phyloP scores from a whole-genome alignment of 108 stramenopile species.

The Thalassiosira profunda region DNA sequence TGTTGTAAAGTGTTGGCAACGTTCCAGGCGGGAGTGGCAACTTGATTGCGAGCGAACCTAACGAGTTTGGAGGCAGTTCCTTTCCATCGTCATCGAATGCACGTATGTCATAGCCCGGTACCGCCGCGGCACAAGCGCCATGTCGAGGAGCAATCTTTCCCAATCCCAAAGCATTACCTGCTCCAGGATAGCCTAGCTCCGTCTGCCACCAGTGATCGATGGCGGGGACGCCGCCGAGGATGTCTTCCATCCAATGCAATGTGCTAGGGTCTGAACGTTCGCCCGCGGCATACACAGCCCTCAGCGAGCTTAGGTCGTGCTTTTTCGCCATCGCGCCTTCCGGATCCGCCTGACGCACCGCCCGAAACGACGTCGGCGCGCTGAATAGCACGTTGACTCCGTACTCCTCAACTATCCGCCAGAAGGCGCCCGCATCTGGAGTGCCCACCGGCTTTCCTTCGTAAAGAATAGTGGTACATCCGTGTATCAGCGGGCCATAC shows the following conservation, averaged over 20 bases:
- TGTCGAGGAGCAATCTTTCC: slow-evolving; percentile 41
- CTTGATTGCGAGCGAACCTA: slow-evolving; percentile 71
- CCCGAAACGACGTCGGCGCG: slow-evolving; percentile 84
- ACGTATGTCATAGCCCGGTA: slow-evolving; percentile 57
- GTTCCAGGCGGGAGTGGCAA: slow-evolving; percentile 79
- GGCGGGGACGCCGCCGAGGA: slow-evolving; percentile 39
- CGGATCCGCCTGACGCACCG: slow-evolving; percentile 72
- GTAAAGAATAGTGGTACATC: slow-evolving; percentile 72
- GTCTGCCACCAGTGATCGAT: slow-evolving; percentile 91
- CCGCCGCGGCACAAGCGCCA: slow-evolving; percentile 59
- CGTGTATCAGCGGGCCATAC: slow-evolving; percentile 78
- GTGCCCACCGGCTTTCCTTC: slow-evolving; percentile 88
- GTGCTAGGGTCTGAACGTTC: slow-evolving; percentile 81
- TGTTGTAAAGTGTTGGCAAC: slow-evolving; percentile 66
- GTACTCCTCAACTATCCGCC: slow-evolving; percentile 72
- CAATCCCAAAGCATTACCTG: slow-evolving; percentile 49
- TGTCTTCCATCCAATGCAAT: slow-evolving; percentile 59
- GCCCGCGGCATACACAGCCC: slow-evolving; percentile 69
- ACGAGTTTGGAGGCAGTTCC: slow-evolving; percentile 21
- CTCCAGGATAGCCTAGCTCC: slow-evolving; percentile 57
- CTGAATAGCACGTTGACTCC: slow-evolving; percentile 72
- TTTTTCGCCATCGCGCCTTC: slow-evolving; percentile 30
- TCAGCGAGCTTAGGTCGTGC: slow-evolving; percentile 55
- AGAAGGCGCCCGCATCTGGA: slow-evolving; percentile 79
- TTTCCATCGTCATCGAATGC: slow-evolving; percentile 54